Evolutionary conservation across 2,329 filamentous ascomycete genomes (phyloP).

Genomic region (Pezicula radicicola): DNA sequence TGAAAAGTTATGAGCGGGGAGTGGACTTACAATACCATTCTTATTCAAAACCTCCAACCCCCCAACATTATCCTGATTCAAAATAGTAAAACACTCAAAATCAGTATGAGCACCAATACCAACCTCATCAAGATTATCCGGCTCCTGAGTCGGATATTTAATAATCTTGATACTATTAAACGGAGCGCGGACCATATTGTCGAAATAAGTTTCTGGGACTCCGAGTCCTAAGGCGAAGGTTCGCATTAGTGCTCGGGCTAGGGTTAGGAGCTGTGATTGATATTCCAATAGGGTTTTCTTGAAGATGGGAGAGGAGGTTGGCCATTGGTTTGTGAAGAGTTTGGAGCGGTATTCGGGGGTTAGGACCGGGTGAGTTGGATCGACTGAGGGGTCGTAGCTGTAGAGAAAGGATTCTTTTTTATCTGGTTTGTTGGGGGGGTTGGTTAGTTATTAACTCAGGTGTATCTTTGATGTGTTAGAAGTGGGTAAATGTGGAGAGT

Average conservation of each 20-base stretch:
- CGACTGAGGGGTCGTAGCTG: not conserved
- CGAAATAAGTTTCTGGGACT: conserved; percentile 6
- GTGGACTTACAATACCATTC: conserved; percentile 15
- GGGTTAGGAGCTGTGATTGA: conserved; percentile 16
- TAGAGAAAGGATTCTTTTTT: conserved; percentile 3
- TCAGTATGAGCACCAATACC: conserved; percentile 37
- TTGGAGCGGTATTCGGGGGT: not conserved
- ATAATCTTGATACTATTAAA: not conserved
- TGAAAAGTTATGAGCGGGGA: too few relatives aligned
- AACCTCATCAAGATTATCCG: conserved; percentile 5
- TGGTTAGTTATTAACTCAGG: not conserved
- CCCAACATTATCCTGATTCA: conserved; percentile 40
- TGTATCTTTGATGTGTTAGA: not conserved
- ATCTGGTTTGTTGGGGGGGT: not conserved
- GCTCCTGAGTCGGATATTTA: conserved; percentile 3
- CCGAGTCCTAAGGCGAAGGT: conserved; percentile 5
- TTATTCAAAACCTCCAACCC: conserved; percentile 42
- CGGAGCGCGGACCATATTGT: not conserved
- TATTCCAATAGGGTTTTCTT: not conserved
- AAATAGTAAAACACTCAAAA: conserved; percentile 41
- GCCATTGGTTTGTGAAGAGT: not conserved
- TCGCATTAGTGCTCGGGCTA: conserved; percentile 20
- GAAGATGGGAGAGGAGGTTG: not conserved
- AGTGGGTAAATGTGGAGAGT: not conserved
- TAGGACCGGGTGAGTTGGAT: not conserved